Base-by-base conservation (phyloP, 306 rosid genomes). In the Rubus parviflorus region DNA sequence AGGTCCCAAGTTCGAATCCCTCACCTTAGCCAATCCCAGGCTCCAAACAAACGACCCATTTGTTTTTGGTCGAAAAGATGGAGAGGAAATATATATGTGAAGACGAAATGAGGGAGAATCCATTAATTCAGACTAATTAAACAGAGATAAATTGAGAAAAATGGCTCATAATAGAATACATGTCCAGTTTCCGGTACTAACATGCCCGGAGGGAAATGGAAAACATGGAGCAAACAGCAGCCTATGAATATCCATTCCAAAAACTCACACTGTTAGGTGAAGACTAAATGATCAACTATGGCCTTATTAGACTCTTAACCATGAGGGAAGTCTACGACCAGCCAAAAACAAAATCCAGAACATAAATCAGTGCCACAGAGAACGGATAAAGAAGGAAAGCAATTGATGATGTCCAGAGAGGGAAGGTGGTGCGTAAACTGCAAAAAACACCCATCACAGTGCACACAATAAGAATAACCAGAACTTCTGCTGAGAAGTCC, bases 401-500 rank as follows among this genome's bases (percentile, higher is more conserved):
- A 65, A 87, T 5, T 38, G 91, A 75, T 16, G 97, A 10, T 73
- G 97, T 91, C 99, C 99, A 96, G 14, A 96, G 94, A 56, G 97
- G 98, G 90, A 86, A 96, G 61, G 78, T 76, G 0, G 97, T 96
- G 75, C 93, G 96, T 78, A 96, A 87, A 83, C 99, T 91, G 75
- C 84, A 89, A 7, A 92, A 81, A n/a, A 60, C 75, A n/a, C 98
- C 97, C 93, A 92, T 88, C 25, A 89, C 83, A 4, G 90, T 0
- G 81, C 97, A 89, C 37, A 92, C 98, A 0, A 96, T 51, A 14
- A 96, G 79, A 77, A 96, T 96, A 41, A 96, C 94, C 74, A 96
- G 60, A 65, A 96, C 98, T 86, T 91, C 98, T 0, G 97, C 82
- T 14, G 98, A 89, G 87, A 96, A 96, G 81, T 96, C 86, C 99